Evolutionary conservation across 345 rosid species (phyloP).

Genomic region (Euphorbia peplus): DNA sequence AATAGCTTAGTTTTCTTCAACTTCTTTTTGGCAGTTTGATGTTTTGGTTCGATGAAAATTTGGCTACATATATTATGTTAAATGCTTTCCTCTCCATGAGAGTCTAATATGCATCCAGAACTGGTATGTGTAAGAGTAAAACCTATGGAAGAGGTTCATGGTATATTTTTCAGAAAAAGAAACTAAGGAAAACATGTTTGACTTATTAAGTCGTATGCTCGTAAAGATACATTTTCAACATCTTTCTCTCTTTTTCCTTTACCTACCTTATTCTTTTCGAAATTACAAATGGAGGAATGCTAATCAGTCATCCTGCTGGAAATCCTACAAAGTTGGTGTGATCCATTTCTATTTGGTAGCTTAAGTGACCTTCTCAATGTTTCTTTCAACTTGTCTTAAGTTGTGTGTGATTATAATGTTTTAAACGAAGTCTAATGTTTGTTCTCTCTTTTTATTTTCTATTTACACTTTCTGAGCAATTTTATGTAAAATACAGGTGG

Average conservation of each 20-base stretch:
- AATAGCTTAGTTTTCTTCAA: too few species aligned
- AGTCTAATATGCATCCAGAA: not conserved
- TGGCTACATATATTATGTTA: not conserved
- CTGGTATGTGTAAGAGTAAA: not conserved
- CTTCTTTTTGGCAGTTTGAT: not conserved
- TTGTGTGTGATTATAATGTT: not conserved
- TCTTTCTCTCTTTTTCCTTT: not conserved
- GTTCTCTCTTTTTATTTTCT: too few species aligned
- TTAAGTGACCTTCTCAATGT: not conserved
- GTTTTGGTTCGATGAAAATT: not conserved
- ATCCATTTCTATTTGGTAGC: not conserved
- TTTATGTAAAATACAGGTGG: constrained; percentile 54
- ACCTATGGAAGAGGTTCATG: not conserved
- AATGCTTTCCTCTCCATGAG: not conserved
- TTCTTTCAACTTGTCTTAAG: not conserved
- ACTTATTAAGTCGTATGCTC: not conserved
- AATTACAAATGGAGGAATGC: not conserved
- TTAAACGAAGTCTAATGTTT: not conserved
- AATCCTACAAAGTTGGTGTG: not conserved
- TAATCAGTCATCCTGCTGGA: not conserved
- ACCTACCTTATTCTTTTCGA: too few species aligned
- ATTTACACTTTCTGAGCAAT: not conserved
- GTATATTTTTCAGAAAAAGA: not conserved
- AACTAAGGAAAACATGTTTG: not conserved
- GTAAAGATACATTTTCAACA: not conserved